Base-by-base conservation (phyloP, 371 early-diverging fungal genomes). In the Saksenaea oblongispora region DNA sequence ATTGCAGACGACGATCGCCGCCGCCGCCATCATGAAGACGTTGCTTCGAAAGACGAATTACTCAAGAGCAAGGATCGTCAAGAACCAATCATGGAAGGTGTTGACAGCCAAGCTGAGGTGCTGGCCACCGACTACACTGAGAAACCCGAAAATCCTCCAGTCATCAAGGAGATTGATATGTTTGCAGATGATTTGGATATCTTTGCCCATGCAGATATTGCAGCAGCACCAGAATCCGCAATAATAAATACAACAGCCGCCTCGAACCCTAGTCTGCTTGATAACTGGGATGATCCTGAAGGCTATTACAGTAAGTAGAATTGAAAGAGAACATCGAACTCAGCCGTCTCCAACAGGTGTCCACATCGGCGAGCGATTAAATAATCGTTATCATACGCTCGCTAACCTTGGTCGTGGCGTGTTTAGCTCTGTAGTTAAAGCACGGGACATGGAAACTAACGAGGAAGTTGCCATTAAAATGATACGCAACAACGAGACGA, bases 271-370 rank as follows among this genome's bases (percentile, higher is more conserved):
- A 84, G 79, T 39, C 75, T 93, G 4, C 78, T 83, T 3, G 98
- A 96, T 66, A 95, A 93, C 62, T 95, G 93, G 93, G 98, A 97
- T 74, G 98, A 98, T 67, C 84, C 89, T 1, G 97, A 98, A 65
- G 98, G 98, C 15, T 98, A 98, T 82, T 98, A 97, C 71, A 89
- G 94, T 86, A 86, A 78, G 89, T 80, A 15, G 2, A 7, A 31
- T 31, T 31, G 31, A 47, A 27, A 2, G 13, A 10, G 15, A 28
- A 26, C 0, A 8, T 36, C 22, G 15, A 22, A 22, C 42, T 41
- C 51, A 47, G 10, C 22, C 51, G 2, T 22, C n/a, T 47, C 11
- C 42, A 13, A 28, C 72, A 88, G 88, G 84, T 36, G 83, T 87
- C 14, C 86, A 92, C 36, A 83, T 95, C 36, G 97, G 97, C 5